phyloP scores from a whole-genome alignment of 176 grass and related monocot genomes.

The Miscanthus lutarioriparius region DNA sequence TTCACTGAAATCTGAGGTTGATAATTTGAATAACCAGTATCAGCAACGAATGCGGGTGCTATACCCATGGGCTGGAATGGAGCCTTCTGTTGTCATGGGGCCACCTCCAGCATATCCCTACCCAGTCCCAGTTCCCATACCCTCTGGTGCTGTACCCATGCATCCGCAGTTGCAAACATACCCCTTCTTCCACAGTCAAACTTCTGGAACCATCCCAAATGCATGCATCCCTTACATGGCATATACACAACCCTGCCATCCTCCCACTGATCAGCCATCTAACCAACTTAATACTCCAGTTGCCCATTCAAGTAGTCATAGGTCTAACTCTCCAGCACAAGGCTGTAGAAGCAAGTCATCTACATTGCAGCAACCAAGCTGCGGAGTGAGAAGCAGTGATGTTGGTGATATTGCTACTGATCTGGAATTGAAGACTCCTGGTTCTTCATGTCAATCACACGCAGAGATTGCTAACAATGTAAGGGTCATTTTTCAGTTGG shows the following conservation, averaged over 20 bases:
- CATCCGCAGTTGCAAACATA: slow-evolving; percentile 62
- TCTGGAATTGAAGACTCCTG: slow-evolving; percentile 83
- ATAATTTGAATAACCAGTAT: slow-evolving; percentile 70
- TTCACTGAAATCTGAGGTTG: slow-evolving; percentile 76
- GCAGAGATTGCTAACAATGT: slow-evolving; percentile 55
- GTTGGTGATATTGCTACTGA: slow-evolving; percentile 80
- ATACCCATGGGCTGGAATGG: slow-evolving; percentile 77
- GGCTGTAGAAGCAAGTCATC: slow-evolving; percentile 59
- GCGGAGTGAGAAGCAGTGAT: slow-evolving; percentile 52
- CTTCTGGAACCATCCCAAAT: slow-evolving; percentile 38
- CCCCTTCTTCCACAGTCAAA: slow-evolving; percentile 54
- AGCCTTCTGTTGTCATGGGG: slow-evolving; percentile 70
- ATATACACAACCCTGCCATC: slow-evolving; percentile 47
- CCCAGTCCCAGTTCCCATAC: slow-evolving; percentile 62
- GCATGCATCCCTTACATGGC: slow-evolving; percentile 46
- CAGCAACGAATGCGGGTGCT: slow-evolving; percentile 63
- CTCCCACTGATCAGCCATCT: slow-evolving; percentile 54
- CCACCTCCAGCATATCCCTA: slow-evolving; percentile 62
- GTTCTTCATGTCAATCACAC: slow-evolving; percentile 53
- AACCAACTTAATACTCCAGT: slow-evolving; percentile 42
- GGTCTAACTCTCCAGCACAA: slow-evolving; percentile 38
- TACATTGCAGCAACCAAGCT: slow-evolving; percentile 40
- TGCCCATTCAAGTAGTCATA: slow-evolving; percentile 44
- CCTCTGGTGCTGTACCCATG: slow-evolving; percentile 62
- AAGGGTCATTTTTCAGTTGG: slow-evolving; percentile 5